Evolutionary conservation across 2,329 filamentous ascomycete genomes (phyloP), one percentile per base, ranked within the genome.

Genomic region (Paramyrothecium roridum): DNA sequence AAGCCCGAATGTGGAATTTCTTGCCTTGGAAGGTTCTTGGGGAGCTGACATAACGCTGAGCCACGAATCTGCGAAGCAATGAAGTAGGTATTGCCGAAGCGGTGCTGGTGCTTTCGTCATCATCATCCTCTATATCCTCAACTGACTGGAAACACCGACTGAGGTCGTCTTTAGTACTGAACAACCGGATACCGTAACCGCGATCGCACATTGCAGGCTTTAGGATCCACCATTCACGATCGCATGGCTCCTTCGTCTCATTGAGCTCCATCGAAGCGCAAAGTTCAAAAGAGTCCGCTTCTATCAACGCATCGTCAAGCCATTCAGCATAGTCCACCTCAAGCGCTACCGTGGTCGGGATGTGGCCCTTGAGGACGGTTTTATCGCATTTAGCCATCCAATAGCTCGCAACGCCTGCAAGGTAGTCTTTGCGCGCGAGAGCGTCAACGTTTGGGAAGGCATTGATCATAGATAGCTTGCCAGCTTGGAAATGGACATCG

Each of bases 381-480:
- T 64, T 59, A 1, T 70, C 66, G 8, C 71, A 60, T 50, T 74
- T 74, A 0, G 71, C 66, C 0, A 66, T 63, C 72, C 72, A 74
- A 23, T 67, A 72, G 34, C 73, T 70, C 7, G 71, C 66, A 1
- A 69, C 67, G 2, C 56, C 58, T 4, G 70, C 65, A 33, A 74
- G 67, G 47, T 67, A 67, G 54, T 74, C 70, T 34, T 74, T 74
- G 3, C 72, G 62, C 11, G 71, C 68, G 2, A 74, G 54, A 3
- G 71, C 72, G 50, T 74, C 72, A 54, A 71, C 74, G 56, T 66
- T 73, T 17, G 72, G 72, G 23, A 74, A 74, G 0, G 71, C 70
- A 47, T 74, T 74, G 56, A 74, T 69, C 10, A 74, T 63, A 13
- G 37, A 43, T 3, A 61, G 67, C 12, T 46, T 61, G 2, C 61